These are phyloP conservation scores for Calcarisporium arbuscula DNA, from an alignment of 2,329 filamentous ascomycete genomes.

Conservation along the genomic window DNA sequence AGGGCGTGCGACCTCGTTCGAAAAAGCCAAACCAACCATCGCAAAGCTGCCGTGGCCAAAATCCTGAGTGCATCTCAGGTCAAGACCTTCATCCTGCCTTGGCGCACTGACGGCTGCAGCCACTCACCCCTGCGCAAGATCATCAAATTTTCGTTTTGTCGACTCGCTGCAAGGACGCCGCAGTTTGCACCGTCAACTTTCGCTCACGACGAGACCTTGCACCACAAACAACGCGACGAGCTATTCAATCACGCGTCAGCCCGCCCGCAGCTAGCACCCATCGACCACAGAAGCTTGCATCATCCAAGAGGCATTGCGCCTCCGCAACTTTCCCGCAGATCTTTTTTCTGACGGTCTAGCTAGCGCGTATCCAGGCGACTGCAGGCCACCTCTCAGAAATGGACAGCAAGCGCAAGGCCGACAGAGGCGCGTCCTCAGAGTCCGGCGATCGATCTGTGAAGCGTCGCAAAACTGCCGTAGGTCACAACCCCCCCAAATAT, in stretches of 20 bases:
- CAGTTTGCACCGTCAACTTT: not conserved
- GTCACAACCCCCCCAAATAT: too few relatives aligned
- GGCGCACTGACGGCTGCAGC: too few relatives aligned
- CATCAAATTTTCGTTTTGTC: too few relatives aligned
- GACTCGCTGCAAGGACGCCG: slow-evolving; percentile 1
- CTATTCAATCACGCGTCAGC: slow-evolving; percentile 13
- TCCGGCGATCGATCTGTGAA: slow-evolving; percentile 48
- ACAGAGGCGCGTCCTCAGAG: slow-evolving; percentile 37
- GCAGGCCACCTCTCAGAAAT: slow-evolving; percentile 27
- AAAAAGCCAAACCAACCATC: slow-evolving; percentile 9
- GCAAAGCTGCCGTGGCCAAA: too few relatives aligned
- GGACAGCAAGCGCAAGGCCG: slow-evolving; percentile 53
- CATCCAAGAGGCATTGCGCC: slow-evolving; percentile 19
- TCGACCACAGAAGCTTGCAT: not conserved
- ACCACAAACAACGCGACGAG: slow-evolving; percentile 10
- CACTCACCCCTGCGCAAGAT: too few relatives aligned
- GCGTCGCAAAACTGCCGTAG: slow-evolving; percentile 46
- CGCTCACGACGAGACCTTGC: slow-evolving; percentile 3
- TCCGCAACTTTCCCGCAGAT: slow-evolving; percentile 10
- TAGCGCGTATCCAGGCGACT: slow-evolving; percentile 22
- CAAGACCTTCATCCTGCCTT: too few relatives aligned
- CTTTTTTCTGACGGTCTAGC: slow-evolving; percentile 11
- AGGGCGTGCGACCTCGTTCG: slow-evolving; percentile 3
- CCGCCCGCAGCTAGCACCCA: slow-evolving; percentile 5
- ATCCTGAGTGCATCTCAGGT: too few relatives aligned